Conservation (phyloP, 176 grass and related monocot genomes). For the Leersia perrieri region DNA sequence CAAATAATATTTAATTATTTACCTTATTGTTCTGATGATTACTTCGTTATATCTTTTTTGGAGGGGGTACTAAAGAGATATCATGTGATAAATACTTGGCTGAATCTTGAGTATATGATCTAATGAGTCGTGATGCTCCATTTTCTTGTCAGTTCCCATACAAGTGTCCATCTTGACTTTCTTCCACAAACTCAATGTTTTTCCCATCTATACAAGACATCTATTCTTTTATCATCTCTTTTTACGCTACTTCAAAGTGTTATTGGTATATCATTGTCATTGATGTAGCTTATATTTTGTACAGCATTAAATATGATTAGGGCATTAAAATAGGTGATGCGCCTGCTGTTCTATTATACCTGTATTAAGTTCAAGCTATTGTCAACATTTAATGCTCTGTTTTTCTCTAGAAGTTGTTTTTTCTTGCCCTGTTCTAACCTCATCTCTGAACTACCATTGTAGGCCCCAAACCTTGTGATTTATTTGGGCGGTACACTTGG, state of each 20-base stretch:
- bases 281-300: neutral
- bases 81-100: constrained; percentile 1
- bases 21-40: constrained; percentile 6
- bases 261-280: neutral
- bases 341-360: neutral
- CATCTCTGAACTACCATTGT: constrained; percentile 19
- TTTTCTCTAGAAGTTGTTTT: constrained; percentile 15
- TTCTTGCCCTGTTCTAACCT: neutral
- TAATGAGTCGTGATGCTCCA: neutral
- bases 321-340: neutral
- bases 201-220: neutral
- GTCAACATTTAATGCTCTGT: constrained; percentile 5
- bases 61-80: neutral
- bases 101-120: neutral
- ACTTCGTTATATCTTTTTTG: neutral
- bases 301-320: constrained; percentile 12
- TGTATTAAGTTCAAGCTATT: neutral
- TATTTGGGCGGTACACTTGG: constrained; percentile 84
- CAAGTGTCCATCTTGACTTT: constrained; percentile 1
- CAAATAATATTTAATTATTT: neutral
- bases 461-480: constrained; percentile 77
- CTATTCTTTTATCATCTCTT: neutral
- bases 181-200: neutral
- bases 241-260: constrained; percentile 7
- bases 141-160: neutral